Conservation (phyloP, 805 yeast genomes). For the Yarrowia keelungensis region DNA sequence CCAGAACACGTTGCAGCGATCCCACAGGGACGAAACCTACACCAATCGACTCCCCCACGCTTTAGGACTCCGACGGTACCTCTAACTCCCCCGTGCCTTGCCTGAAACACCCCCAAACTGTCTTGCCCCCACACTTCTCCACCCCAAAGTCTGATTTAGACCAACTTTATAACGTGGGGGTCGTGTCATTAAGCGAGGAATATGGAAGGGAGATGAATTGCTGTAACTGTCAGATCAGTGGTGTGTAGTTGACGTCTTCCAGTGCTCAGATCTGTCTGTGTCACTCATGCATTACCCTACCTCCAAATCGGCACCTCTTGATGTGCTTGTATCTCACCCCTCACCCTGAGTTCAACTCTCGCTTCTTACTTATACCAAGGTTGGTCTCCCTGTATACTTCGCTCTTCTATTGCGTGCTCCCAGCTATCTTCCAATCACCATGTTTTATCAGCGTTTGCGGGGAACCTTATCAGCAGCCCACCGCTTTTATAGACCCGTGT, state of each 20-base stretch:
- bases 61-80: neutral
- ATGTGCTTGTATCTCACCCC: neutral
- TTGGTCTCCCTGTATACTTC: neutral
- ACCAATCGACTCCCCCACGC: neutral
- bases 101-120: neutral
- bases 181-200: no score
- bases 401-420: constrained; percentile 13
- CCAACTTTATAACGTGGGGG: constrained; percentile 6
- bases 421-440: constrained; percentile 36
- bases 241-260: no score
- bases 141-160: neutral
- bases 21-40: neutral
- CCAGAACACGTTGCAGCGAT: no score
- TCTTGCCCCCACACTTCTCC: constrained; percentile 9
- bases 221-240: no score
- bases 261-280: no score
- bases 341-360: constrained; percentile 1
- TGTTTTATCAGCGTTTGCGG: constrained; percentile 35
- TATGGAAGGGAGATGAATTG: no score
- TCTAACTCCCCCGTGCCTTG: neutral
- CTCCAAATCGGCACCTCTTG: no score
- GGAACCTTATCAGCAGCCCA: constrained; percentile 31
- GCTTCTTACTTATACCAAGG: neutral
- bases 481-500: constrained; percentile 15
- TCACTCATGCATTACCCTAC: no score